These are phyloP conservation scores for Vanrija sp. DNA, from an alignment of 1,284 basidiomycete genomes.

Conservation along the genomic window DNA sequence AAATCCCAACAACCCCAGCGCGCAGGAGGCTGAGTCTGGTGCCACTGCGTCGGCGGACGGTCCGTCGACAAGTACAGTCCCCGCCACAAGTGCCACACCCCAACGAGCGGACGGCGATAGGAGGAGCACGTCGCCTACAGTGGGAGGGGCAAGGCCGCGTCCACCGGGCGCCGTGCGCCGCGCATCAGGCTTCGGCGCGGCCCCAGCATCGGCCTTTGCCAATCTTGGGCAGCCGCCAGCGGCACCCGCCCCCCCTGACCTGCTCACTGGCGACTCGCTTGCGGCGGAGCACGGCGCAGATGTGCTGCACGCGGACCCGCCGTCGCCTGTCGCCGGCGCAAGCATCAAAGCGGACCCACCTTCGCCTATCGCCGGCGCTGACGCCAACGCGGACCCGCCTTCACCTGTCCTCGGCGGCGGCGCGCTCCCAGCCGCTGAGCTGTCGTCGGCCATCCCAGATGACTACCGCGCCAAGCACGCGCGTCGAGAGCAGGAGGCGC, in stretches of 20 bases:
- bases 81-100: no score
- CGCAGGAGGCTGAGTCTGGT: neutral
- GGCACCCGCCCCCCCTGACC: neutral
- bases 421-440: neutral
- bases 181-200: neutral
- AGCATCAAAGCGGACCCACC: no score
- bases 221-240: neutral
- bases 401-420: neutral
- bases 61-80: no score
- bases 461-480: slow-evolving; percentile 37
- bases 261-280: no score
- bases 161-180: neutral
- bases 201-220: neutral
- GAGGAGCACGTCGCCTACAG: neutral
- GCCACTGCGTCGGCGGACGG: no score
- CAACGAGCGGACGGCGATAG: no score
- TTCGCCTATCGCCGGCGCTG: neutral
- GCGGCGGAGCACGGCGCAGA: no score
- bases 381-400: neutral
- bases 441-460: slow-evolving; percentile 32
- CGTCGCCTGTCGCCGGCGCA: no score
- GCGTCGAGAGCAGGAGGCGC: slow-evolving; percentile 26
- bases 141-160: neutral
- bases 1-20: neutral
- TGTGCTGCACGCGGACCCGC: no score